Evolutionary conservation across 2,329 filamentous ascomycete species (phyloP), one percentile per base, ranked within the genome.

Genomic region (Ambrosiella beaveri): DNA sequence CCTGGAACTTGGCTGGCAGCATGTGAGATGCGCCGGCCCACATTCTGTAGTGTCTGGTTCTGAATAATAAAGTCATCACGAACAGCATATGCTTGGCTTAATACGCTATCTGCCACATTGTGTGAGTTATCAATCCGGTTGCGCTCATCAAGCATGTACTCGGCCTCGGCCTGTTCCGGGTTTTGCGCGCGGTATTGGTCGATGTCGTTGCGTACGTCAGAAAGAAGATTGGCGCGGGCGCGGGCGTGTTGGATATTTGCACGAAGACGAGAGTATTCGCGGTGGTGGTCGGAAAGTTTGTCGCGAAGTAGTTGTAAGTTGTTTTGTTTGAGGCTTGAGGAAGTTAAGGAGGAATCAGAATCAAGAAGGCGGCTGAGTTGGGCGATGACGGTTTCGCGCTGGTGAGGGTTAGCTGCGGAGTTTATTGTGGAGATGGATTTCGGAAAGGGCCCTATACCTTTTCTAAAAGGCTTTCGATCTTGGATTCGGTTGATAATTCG

Each of bases 111-210:
- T 53, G 88, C 85, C 75, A 95, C 83, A 64, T 81, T 85, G 71
- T 97, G 86, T 66, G 87, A 94, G 68, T 88, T 85, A 67, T 98
- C 93, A 66, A 98, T 81, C 63, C 86, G 80, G 62, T 76, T 74
- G 56, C 93, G 80, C 76, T 98, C 93, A 65, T 87, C 85, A 36
- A 98, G 78, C 90, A 98, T 96, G 74, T 97, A 98, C 61, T 98
- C 91, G 52, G 88, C 88, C 72, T 97, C 93, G 57, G 84, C 86
- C 2, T 82, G 82, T 64, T 81, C 86, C 7, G 88, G 87, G 68
- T 95, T 93, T 59, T 80, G 81, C 54, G 84, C 80, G 57, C 86
- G 86, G 73, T 95, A 96, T 57, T 88, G 83, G 69, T 88, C 80
- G 69, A 97, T 97, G 69, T 98, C 93, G 65, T 85, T 86, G 62